A percentile compares a stretch with the other conserved stretches of the same genome.
Evolutionary conservation across 257 asterid species (phyloP).

Genomic region (Fraxinus anomala): DNA sequence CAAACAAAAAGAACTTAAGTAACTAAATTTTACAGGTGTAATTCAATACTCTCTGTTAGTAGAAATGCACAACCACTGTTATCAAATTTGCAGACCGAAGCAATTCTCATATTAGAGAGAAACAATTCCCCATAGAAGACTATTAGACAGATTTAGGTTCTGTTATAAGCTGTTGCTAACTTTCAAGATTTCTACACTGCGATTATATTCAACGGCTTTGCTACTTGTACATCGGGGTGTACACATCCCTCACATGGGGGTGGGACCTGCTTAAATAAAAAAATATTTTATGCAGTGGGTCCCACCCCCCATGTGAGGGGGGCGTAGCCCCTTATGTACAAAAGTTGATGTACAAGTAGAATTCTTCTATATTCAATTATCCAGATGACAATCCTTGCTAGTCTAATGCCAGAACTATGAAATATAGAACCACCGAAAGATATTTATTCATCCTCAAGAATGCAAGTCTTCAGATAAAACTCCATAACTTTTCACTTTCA

Average conservation of each 20-base stretch:
- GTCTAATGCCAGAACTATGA: not conserved
- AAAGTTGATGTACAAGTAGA: no score
- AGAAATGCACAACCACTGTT: not conserved
- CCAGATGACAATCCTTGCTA: not conserved
- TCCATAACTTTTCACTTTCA: not conserved
- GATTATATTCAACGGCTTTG: not conserved
- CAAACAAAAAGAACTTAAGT: not conserved
- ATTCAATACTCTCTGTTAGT: not conserved
- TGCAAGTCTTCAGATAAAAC: constrained; percentile 6
- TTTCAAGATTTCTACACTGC: not conserved
- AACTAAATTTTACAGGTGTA: not conserved
- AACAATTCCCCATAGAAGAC: not conserved
- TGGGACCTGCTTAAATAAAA: no score
- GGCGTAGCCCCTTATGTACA: no score
- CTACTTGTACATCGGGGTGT: no score
- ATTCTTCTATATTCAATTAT: not conserved
- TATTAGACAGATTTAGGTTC: not conserved
- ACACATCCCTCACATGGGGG: no score
- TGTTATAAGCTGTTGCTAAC: not conserved
- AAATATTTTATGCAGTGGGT: no score
- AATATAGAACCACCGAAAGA: constrained; percentile 17
- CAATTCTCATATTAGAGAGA: not conserved
- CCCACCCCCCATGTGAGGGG: no score
- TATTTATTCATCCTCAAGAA: constrained; percentile 16
- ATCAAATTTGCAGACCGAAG: not conserved